Percentiles rank a stretch among this genome's conserved stretches.
These are phyloP conservation scores for Leishmania gerbilli DNA, from an alignment of 208 protist genomes.

Conservation along the genomic window DNA sequence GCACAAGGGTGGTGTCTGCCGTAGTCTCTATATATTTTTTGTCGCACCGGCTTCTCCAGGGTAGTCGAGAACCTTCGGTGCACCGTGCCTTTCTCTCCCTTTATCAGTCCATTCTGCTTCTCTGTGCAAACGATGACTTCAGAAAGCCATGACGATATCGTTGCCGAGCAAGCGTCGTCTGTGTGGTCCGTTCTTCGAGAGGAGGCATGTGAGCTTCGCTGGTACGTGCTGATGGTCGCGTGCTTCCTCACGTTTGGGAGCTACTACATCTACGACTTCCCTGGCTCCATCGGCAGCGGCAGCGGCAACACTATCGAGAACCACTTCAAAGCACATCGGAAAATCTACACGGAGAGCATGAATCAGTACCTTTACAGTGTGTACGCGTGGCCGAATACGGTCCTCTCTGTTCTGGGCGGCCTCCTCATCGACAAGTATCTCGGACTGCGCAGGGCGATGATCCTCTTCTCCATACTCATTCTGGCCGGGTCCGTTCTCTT, in stretches of 20 bases:
- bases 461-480: constrained; percentile 83
- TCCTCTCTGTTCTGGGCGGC: constrained; percentile 83
- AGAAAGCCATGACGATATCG: not conserved
- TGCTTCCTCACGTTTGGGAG: constrained; percentile 88
- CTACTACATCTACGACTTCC: constrained; percentile 87
- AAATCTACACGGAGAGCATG: constrained; percentile 81
- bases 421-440: constrained; percentile 90
- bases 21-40: not conserved
- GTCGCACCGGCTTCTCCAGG: not conserved
- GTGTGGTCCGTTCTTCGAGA: constrained; percentile 29
- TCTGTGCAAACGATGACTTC: constrained; percentile 3
- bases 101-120: not conserved
- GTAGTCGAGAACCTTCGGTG: not conserved
- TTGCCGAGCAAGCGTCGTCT: constrained; percentile 2
- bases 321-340: constrained; percentile 44
- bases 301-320: constrained; percentile 62
- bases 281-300: constrained; percentile 74
- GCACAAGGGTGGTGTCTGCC: not conserved
- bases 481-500: constrained; percentile 72
- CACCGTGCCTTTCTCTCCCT: not conserved
- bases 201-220: constrained; percentile 72
- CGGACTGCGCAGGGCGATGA: constrained; percentile 71
- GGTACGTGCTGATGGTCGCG: constrained; percentile 70
- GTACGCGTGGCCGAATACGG: constrained; percentile 93
- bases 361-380: constrained; percentile 92